phyloP scores from a whole-genome alignment of 306 rosid genomes.

The Purshia tridentata region DNA sequence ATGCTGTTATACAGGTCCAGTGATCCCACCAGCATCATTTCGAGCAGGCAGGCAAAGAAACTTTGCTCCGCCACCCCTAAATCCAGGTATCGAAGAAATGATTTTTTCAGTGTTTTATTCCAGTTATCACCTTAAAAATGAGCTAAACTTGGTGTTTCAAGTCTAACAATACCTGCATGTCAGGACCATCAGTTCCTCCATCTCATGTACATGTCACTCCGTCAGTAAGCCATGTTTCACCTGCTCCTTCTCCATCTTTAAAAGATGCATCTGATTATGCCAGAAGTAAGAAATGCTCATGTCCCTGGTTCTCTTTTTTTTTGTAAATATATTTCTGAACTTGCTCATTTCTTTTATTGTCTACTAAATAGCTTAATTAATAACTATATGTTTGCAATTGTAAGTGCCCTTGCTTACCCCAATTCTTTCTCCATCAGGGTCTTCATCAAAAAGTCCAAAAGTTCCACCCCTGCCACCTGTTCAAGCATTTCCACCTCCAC shows the following conservation, averaged over 20 bases:
- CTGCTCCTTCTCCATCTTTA: constrained; percentile 61
- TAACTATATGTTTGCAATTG: constrained; percentile 35
- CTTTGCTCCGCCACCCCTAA: constrained; percentile 56
- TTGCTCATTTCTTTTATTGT: constrained; percentile 14
- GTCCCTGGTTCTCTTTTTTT: not conserved
- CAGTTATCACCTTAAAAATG: not conserved
- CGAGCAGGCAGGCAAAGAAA: constrained; percentile 37
- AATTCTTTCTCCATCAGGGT: constrained; percentile 39
- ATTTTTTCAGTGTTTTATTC: constrained; percentile 18
- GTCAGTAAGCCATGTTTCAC: constrained; percentile 51
- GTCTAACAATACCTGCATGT: constrained; percentile 24
- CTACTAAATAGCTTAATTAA: constrained; percentile 21
- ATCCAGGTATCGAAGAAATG: constrained; percentile 46
- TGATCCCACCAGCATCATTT: constrained; percentile 44
- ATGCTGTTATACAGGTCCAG: constrained; percentile 41
- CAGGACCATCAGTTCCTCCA: constrained; percentile 50
- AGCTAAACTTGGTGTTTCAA: constrained; percentile 1
- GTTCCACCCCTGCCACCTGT: constrained; percentile 48
- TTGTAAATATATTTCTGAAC: constrained; percentile 8
- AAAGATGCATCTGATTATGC: constrained; percentile 38
- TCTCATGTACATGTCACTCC: constrained; percentile 40
- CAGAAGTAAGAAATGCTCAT: constrained; percentile 52
- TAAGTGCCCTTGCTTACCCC: constrained; percentile 28
- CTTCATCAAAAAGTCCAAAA: constrained; percentile 48
- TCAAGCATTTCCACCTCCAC: constrained; percentile 85